Base-by-base conservation (phyloP, 495 filamentous ascomycete species). In the Emericellopsis terricola region DNA sequence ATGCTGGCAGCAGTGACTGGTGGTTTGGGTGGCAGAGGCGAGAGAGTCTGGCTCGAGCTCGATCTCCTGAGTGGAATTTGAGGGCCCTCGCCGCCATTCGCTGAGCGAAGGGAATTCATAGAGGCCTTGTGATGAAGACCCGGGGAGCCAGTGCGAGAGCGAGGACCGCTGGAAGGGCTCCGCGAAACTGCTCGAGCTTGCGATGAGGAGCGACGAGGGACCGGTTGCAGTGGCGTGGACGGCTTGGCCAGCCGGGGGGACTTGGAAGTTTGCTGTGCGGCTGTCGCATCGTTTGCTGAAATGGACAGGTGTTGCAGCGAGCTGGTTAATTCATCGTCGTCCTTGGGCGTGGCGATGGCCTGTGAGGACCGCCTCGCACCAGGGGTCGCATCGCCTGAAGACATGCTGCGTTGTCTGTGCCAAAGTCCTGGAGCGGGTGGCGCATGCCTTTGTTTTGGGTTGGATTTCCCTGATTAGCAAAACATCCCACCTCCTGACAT, bases 1-100 rank as follows among this genome's bases (percentile, higher is more conserved):
- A 92, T 64, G 15, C 71, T 71, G 23, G 65, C 60, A 29, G 82
- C 67, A 3, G 78, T 86, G 1, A 65, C 55, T 8, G 52, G 41
- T 0, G 57, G 52, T 21, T 50, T 57, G 40, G 56, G 59, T n/a
- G 52, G 23, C 23, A 23, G n/a, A 15, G 19, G 33, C 33, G 19
- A 35, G 28, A 46, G 52, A 29, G 57, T 56, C 37, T 46, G 31
- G 32, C 39, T 43, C 1, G 51, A 45, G 16, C 54, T 45, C 15
- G 56, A 58, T 19, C 62, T 60, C 19, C 48, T 48, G 31, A 63
- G 56, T 43, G 34, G 59, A 67, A 28, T 63, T 67, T 30, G 50
- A 44, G 32, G 69, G 65, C 28, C 64, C 5, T 50, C 40, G 19
- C 50, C 40, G 34, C 57, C 55, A 39, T 51, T 55, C 26, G 53